Evolutionary conservation across 805 yeast genomes (phyloP), one percentile per base, ranked within the genome.

Genomic region (Wickerhamomyces bisporus): DNA sequence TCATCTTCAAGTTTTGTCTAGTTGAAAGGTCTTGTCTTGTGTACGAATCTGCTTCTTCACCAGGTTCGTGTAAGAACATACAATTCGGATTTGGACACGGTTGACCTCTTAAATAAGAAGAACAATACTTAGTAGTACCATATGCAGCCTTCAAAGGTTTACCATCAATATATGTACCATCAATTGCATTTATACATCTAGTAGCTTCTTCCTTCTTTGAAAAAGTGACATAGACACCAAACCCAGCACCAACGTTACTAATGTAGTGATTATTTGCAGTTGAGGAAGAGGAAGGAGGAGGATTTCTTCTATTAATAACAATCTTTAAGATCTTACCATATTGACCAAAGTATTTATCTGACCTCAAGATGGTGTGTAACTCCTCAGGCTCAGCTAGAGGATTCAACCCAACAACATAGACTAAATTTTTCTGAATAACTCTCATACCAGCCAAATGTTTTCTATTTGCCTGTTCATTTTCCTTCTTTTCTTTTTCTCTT

Each of bases 21-120:
- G 93, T 84, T 5, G 88, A 79, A 53, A 86, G 69, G 55, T 86
- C 94, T 55, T 86, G 88, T 38, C 96, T 79, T 20, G 95, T 86
- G 64, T 86, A 91, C 10, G 95, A 84, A 54, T 93, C 98, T 2
- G 98, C 98, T 61, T 93, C 98, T 68, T 93, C 99, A 42, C 99
- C 98, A 6, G 98, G 98, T 63, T 93, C 98, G 61, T 93, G 99
- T 53, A 93, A 71, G 55, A 93, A 93, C 98, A 93, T 93, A 72
- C 99, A 93, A 57, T 88, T 87, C 45, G 98, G 98, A 63, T 93
- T 93, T 42, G 96, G 98, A 65, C 99, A 93, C 9, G 93, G 82
- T 59, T 86, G 94, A 26, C 96, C 97, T 50, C 97, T 75, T 47
- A 93, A 67, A 58, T 93, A 93, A 3, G 95, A 83, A n/a, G 96